Evolutionary conservation across 2,329 filamentous ascomycete species (phyloP), one percentile per base, ranked within the genome.

Genomic region (Aureobasidium sp.): DNA sequence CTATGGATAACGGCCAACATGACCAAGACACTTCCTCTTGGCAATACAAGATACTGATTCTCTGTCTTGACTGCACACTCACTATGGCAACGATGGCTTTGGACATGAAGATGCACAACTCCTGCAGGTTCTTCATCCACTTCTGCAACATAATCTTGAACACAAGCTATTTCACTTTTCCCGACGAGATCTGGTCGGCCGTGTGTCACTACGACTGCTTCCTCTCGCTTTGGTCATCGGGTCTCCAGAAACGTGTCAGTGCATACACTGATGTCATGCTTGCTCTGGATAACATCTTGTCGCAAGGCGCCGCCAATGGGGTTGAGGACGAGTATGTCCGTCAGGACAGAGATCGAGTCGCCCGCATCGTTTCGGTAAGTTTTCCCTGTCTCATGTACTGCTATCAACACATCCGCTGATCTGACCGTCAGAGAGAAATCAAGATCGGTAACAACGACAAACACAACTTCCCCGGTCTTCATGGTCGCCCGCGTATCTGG

Each of bases 391-490:
- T 27, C 20, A 27, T 37, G 17, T 27, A 37, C 29, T 34, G 11
- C 41, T 20, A 41, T 34, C 31, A 53, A 41, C 49, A 41, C 22
- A 11, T 53, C n/a, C 34, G 20, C 49, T 53, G 36, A 53, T n/a
- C 8, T 27, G 14, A 31, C 29, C 8, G 20, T 39, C n/a, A 53
- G 49, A 53, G 49, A 27, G 49, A 53, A 41, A 27, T 41, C 49
- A 41, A 53, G 49, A 41, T 53, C 36, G 41, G 4, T 20, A 25
- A 41, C 34, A 14, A 53, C 34, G 36, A 39, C 34, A 27, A 15
- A 53, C 49, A 53, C 34, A 53, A 53, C 49, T 53, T 53, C 36
- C 49, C 49, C 34, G 49, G 49, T 41, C 49, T 53, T 20, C n/a
- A 39, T 37, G 34, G 49, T 31, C 49, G 49, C 49, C 49, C 14